These are phyloP conservation scores for Dimargaris xerosporica DNA, from an alignment of 192 early-diverging fungal species.

Conservation along the genomic window DNA sequence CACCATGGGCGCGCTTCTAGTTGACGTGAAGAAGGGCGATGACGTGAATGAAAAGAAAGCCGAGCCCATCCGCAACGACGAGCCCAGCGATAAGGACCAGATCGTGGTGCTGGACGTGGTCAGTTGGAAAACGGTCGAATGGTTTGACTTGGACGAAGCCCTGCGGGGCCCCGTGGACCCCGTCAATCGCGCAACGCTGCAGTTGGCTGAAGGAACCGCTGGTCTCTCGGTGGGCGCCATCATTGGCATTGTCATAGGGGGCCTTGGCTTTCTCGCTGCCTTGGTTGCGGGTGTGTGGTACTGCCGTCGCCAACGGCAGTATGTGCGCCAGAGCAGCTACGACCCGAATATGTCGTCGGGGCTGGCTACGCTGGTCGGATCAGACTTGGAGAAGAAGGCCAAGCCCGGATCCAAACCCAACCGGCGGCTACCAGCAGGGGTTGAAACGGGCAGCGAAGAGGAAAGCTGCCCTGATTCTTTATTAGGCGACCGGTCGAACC, in stretches of 20 bases:
- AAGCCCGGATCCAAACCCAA: too few relatives aligned
- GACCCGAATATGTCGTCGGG: too few relatives aligned
- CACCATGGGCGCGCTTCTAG: neutral
- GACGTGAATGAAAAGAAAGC: neutral
- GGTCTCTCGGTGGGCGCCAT: conserved; percentile 11
- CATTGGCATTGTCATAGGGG: conserved; percentile 6
- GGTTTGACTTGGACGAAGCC: conserved; percentile 2
- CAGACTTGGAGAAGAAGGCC: too few relatives aligned
- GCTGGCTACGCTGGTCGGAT: too few relatives aligned
- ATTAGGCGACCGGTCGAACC: too few relatives aligned
- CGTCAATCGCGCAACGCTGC: neutral
- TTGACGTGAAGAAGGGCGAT: neutral
- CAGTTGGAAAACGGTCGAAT: conserved; percentile 10
- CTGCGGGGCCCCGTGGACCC: neutral
- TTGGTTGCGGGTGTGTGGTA: neutral
- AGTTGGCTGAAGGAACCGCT: neutral
- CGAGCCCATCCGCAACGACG: neutral
- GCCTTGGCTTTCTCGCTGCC: neutral
- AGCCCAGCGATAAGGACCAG: conserved; percentile 9
- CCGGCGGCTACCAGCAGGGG: too few relatives aligned
- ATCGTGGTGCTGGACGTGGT: conserved; percentile 6
- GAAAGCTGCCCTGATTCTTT: too few relatives aligned
- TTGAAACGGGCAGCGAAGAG: too few relatives aligned
- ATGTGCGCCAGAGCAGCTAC: too few relatives aligned
- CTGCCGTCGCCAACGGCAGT: neutral